Evolutionary conservation across 495 filamentous ascomycete genomes (phyloP).

Genomic region (Pseudoneurospora amorphoporcata): DNA sequence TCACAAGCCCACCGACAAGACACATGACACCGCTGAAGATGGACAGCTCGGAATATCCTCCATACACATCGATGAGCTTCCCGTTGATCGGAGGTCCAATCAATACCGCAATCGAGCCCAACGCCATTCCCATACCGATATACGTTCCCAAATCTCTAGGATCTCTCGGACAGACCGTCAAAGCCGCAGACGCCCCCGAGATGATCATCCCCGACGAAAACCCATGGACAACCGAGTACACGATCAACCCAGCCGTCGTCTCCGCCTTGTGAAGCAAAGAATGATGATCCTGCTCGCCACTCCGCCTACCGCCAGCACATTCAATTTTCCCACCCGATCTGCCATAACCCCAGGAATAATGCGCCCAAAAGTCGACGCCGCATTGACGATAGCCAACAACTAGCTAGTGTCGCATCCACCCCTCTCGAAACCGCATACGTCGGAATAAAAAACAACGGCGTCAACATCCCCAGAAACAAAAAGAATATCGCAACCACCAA

Average conservation of each 20-base stretch:
- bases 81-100: slow-evolving; percentile 47
- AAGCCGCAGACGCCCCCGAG: slow-evolving; percentile 31
- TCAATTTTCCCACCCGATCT: slow-evolving; percentile 44
- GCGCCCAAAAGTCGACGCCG: slow-evolving; percentile 44
- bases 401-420: slow-evolving; percentile 41
- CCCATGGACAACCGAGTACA: slow-evolving; percentile 24
- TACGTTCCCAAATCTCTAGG: slow-evolving; percentile 43
- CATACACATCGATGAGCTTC: slow-evolving; percentile 32
- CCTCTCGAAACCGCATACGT: slow-evolving; percentile 39
- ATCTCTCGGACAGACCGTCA: slow-evolving; percentile 32
- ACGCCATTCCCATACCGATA: slow-evolving; percentile 42
- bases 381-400: slow-evolving; percentile 43
- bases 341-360: slow-evolving; percentile 45
- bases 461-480: slow-evolving; percentile 41
- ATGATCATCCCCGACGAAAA: slow-evolving; percentile 38
- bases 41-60: slow-evolving; percentile 28
- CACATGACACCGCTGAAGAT: slow-evolving; percentile 40
- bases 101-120: slow-evolving; percentile 32
- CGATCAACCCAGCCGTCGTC: slow-evolving; percentile 31
- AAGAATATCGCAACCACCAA: slow-evolving; percentile 34
- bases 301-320: slow-evolving; percentile 29
- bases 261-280: slow-evolving; percentile 29
- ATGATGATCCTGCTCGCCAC: slow-evolving; percentile 30
- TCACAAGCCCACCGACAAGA: slow-evolving; percentile 19
- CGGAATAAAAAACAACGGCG: slow-evolving; percentile 48